Evolutionary conservation across 352 stramenopile species (phyloP).

Genomic region (Halophytophthora polymorphica): DNA sequence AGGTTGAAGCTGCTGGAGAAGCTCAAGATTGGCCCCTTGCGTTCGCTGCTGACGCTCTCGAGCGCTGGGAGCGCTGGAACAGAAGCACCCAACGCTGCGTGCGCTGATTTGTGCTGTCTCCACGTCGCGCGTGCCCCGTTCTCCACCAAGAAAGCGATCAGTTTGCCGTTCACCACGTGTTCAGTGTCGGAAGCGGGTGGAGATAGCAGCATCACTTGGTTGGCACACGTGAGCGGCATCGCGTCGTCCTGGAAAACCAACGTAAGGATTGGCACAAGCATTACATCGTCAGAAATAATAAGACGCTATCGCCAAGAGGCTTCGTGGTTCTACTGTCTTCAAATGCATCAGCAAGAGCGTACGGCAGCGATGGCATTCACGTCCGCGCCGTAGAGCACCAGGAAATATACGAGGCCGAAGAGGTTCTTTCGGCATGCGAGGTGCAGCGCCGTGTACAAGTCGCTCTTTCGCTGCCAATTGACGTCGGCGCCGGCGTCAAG

Average conservation of each 20-base stretch:
- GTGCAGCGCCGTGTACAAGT: conserved; percentile 63
- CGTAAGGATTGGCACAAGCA: too few species aligned
- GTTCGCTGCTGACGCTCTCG: background rate
- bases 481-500: conserved; percentile 60
- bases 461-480: conserved; percentile 68
- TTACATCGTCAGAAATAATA: background rate
- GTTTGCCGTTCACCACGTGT: conserved; percentile 18
- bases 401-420: conserved; percentile 53
- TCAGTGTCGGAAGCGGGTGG: conserved; percentile 10
- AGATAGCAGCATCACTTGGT: conserved; percentile 18
- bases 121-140: conserved; percentile 53
- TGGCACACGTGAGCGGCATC: conserved; percentile 60
- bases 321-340: background rate
- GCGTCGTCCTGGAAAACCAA: conserved; percentile 48
- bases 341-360: background rate
- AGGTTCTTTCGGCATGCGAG: conserved; percentile 62
- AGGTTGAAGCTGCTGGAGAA: conserved; percentile 32
- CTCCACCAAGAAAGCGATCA: conserved; percentile 40
- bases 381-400: conserved; percentile 69
- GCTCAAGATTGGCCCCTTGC: conserved; percentile 20
- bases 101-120: conserved; percentile 14
- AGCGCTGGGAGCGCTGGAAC: background rate
- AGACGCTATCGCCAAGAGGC: background rate
- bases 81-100: background rate
- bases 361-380: conserved; percentile 71